Base-by-base conservation (phyloP, 208 protist species). In the Endotrypanum monterogeii region DNA sequence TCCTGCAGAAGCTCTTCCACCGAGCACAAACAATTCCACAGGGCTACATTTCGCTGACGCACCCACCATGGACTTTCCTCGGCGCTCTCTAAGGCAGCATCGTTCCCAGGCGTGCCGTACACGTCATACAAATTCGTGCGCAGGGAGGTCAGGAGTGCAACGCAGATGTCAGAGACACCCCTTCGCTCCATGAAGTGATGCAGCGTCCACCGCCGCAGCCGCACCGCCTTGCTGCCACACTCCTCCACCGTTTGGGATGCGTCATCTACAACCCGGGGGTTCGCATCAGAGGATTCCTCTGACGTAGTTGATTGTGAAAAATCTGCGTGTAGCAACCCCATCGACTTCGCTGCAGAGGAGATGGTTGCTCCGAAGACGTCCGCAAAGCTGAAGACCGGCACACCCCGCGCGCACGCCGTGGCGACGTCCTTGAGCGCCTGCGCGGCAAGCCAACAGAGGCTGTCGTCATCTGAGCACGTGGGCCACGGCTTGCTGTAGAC, bases 351-450 rank as follows among this genome's bases (percentile, higher is more conserved):
- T 35, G 78, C 73, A 50, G 79, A 23, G 18, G 79, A 50, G 55
- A 76, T 46, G 14, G 73, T 73, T 1, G 76, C 44, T n/a, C 71
- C 60, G 48, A 76, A 66, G 11, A 63, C 76, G 46, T 85, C 78
- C 1, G 60, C 63, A 28, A 67, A 68, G 48, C 67, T 71, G 61
- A 85, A 73, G 12, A 89, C 67, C 44, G 81, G 74, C 12, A 71
- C 66, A 39, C 78, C 67, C n/a, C 16, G 20, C 39, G 50, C 60
- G 55, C 84, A 86, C 20, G 80, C 70, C 4, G 75, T 58, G 48
- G 84, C 75, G n/a, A 92, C 25, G 55, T 87, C 83, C 66, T 89
- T 86, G 52, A 92, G 67, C 44, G 87, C 87, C 80, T 92, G 84
- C 60, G 79, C 77, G 14, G 86, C 78, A 56, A 87, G 60, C 87